Base-by-base conservation (phyloP, 208 protist genomes). In the Leishmania amazonensis region DNA sequence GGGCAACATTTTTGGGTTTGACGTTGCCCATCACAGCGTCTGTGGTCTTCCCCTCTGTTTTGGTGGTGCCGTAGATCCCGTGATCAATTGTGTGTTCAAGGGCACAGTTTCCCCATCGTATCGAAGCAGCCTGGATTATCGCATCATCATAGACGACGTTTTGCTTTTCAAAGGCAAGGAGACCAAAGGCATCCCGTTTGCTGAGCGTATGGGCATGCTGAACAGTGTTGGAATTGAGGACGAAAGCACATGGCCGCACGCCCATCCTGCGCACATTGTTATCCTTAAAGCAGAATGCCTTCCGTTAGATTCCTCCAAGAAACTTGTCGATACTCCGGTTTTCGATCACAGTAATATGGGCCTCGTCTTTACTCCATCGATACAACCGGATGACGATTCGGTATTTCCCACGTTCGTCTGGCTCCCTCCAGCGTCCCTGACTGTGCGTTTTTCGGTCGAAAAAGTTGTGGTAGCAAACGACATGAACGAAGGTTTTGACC, bases 71-170 rank as follows among this genome's bases (percentile, higher is more conserved):
- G 64, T 71, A 24, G 57, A 71, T 53, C 79, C 81, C 0, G 71
- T 91, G 64, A 81, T 70, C 11, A 86, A 89, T 47, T 91, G 90
- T 62, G 76, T 96, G 31, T 96, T 97, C 80, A 84, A 85, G 67
- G 94, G 83, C 31, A 92, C 88, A 1, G 47, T 96, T n/a, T 84
- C 86, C 31, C 83, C 93, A 28, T 94, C 90, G 31, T 91, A 89
- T 68, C 45, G 91, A 58, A 88, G 81, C 57, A 84, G 82, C 67
- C 67, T 86, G 35, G 90, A 97, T 40, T 93, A 89, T 80, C 85
- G 90, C 47, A 92, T 95, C 57, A 89, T 97, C 70, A 73, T 97
- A 21, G 88, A 95, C 62, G 94, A 97, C 78, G 84, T 97, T 65
- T 76, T 96, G 24, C 68, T 88, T 53, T 96, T 95, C 79, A 82